A percentile compares a stretch with the other conserved stretches of the same genome.
phyloP scores from a whole-genome alignment of 371 early-diverging fungal genomes.

The Aphelidium insulamus region DNA sequence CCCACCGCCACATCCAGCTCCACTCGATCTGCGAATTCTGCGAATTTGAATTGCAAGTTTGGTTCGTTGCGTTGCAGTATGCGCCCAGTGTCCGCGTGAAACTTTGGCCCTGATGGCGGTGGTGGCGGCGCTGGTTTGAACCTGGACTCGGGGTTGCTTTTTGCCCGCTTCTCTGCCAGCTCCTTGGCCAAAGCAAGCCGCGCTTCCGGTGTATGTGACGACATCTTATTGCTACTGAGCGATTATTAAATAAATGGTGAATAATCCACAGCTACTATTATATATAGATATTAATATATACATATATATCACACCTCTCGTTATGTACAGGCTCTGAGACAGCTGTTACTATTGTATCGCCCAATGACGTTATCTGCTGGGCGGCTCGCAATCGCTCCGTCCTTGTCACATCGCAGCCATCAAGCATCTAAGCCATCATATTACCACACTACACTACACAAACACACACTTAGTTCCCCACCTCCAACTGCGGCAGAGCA shows the following conservation, averaged over 20 bases:
- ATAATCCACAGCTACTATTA: neutral
- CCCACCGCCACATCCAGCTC: conserved; percentile 11
- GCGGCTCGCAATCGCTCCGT: conserved; percentile 19
- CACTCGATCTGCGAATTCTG: conserved; percentile 4
- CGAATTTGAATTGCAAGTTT: conserved; percentile 12
- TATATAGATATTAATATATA: neutral
- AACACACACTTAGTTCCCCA: conserved; percentile 1
- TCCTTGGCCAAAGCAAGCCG: conserved; percentile 18
- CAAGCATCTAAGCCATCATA: conserved; percentile 8
- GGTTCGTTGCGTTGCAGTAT: conserved; percentile 22
- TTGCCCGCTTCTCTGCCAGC: conserved; percentile 7
- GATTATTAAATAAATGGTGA: conserved; percentile 6
- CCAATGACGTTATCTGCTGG: conserved; percentile 13
- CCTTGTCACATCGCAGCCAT: conserved; percentile 17
- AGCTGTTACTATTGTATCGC: conserved; percentile 5
- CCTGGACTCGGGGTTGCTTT: neutral
- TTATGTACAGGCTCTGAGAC: neutral
- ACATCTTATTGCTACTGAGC: conserved; percentile 12
- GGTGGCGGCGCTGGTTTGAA: neutral
- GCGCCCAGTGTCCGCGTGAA: conserved; percentile 16
- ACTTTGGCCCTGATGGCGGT: conserved; percentile 1
- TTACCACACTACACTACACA: neutral
- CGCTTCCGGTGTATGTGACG: conserved; percentile 17
- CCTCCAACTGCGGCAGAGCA: conserved; percentile 18
- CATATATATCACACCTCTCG: neutral